phyloP scores from a whole-genome alignment of 2,329 filamentous ascomycete genomes.

The Colletotrichum chrysophilum region DNA sequence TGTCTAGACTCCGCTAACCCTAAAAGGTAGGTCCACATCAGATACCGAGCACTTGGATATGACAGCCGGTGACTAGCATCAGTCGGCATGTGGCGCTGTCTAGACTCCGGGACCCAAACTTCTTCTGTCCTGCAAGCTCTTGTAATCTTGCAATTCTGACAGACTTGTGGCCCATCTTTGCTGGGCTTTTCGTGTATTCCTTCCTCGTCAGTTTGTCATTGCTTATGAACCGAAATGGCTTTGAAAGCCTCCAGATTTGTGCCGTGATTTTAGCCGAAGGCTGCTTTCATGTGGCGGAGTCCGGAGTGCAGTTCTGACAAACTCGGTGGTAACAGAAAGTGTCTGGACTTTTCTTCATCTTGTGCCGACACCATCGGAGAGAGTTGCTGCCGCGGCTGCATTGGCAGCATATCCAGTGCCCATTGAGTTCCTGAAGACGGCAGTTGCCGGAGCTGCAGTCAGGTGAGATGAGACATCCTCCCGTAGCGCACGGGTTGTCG shows the following conservation, averaged over 20 bases:
- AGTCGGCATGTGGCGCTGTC: background rate
- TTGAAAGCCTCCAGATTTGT: background rate
- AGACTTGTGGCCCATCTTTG: background rate
- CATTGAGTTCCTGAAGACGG: constrained; percentile 52
- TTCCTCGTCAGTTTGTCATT: background rate
- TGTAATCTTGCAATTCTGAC: background rate
- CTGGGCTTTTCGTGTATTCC: background rate
- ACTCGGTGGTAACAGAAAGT: constrained; percentile 59
- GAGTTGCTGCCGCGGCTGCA: constrained; percentile 52
- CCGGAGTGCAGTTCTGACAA: constrained; percentile 47
- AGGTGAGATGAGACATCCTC: constrained; percentile 49
- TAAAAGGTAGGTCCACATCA: background rate
- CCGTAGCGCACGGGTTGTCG: constrained; percentile 48
- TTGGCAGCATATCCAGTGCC: constrained; percentile 55
- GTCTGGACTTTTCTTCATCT: constrained; percentile 50
- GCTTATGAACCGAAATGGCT: background rate
- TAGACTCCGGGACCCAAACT: background rate
- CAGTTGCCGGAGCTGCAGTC: constrained; percentile 54
- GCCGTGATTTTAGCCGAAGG: background rate
- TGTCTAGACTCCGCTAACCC: background rate
- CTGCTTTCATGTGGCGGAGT: constrained; percentile 23
- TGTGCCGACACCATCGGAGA: constrained; percentile 50
- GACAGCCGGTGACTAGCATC: background rate
- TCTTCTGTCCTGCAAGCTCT: background rate
- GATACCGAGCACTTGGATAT: background rate